These are phyloP conservation scores for Jamesozyma piceae DNA, from an alignment of 805 yeast species.

Conservation along the genomic window DNA sequence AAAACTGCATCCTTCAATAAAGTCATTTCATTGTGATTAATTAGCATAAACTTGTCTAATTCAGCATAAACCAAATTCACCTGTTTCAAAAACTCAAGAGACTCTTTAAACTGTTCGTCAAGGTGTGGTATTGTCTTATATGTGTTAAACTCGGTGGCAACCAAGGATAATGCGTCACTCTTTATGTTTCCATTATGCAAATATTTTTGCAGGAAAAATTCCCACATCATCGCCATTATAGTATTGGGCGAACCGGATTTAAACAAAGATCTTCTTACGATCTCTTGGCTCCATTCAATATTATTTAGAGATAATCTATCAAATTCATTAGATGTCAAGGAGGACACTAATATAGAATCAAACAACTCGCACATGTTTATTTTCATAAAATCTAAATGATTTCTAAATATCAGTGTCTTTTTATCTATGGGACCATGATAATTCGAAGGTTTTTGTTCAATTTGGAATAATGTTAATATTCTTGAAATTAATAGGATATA, in stretches of 20 bases:
- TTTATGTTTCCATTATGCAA: constrained; percentile 28
- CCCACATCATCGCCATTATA: constrained; percentile 40
- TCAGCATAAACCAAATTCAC: constrained; percentile 10
- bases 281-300: constrained; percentile 46
- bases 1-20: constrained; percentile 16
- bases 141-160: constrained; percentile 24
- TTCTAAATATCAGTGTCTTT: constrained; percentile 54
- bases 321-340: constrained; percentile 47
- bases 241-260: constrained; percentile 47
- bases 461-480: constrained; percentile 38
- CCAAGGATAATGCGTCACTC: constrained; percentile 23
- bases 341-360: constrained; percentile 42
- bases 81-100: constrained; percentile 15
- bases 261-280: constrained; percentile 55
- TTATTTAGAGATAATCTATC: constrained; percentile 41
- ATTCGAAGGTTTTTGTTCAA: constrained; percentile 42
- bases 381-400: constrained; percentile 47
- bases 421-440: constrained; percentile 66
- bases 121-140: constrained; percentile 22
- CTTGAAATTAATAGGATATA: constrained; percentile 39
- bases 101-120: constrained; percentile 20
- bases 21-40: constrained; percentile 14
- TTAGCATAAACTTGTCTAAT: constrained; percentile 11
- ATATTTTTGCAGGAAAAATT: constrained; percentile 27
- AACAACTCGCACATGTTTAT: constrained; percentile 42